phyloP scores from a whole-genome alignment of 2,329 filamentous ascomycete genomes.

The Camillea tinctor region DNA sequence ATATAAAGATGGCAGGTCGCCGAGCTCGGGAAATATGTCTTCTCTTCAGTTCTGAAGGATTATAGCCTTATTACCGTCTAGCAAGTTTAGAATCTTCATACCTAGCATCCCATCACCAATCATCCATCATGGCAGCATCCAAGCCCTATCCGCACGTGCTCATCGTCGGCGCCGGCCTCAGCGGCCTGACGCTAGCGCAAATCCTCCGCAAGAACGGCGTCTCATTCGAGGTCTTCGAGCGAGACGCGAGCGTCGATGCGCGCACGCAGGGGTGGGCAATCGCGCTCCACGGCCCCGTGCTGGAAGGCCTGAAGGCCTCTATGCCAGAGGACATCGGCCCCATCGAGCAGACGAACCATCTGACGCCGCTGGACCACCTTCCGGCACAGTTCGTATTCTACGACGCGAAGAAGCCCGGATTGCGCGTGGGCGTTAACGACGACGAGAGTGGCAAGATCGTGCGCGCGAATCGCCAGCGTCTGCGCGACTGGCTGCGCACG shows the following conservation, averaged over 20 bases:
- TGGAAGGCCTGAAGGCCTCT: background rate
- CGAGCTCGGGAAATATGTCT: background rate
- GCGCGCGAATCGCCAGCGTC: conserved; percentile 18
- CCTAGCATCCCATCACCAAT: background rate
- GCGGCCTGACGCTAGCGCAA: conserved; percentile 23
- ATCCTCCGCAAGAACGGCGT: conserved; percentile 20
- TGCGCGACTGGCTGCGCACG: conserved; percentile 22
- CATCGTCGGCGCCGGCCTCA: conserved; percentile 23
- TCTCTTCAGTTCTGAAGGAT: background rate
- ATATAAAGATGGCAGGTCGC: background rate
- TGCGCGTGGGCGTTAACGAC: conserved; percentile 9
- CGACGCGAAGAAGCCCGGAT: conserved; percentile 14
- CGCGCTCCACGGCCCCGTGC: conserved; percentile 11
- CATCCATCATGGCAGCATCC: background rate
- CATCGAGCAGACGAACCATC: conserved; percentile 1
- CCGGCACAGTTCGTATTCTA: conserved; percentile 16
- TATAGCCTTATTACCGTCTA: too few species aligned
- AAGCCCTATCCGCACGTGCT: conserved; percentile 16
- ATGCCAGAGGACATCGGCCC: conserved; percentile 9
- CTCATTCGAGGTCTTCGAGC: conserved; percentile 24
- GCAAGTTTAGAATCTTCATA: background rate
- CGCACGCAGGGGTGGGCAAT: conserved; percentile 23
- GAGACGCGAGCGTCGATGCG: conserved; percentile 18
- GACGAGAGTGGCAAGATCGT: conserved; percentile 3
- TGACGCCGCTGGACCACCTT: conserved; percentile 12